Base-by-base conservation (phyloP, 768 basidiomycete genomes). In the Mrakia hoshinonis region DNA sequence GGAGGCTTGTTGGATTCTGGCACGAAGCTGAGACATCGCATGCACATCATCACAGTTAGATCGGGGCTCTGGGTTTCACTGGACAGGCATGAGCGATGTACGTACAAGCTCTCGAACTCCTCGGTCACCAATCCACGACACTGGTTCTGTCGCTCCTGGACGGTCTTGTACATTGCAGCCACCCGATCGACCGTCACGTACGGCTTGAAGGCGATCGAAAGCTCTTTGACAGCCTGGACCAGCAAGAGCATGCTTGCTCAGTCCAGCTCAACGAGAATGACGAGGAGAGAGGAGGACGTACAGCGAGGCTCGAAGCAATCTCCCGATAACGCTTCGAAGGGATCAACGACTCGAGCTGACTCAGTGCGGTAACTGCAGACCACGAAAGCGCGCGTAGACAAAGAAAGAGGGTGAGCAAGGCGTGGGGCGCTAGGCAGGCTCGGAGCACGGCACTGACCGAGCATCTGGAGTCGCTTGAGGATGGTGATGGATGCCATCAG, bases 71-170 rank as follows among this genome's bases (percentile, higher is more conserved):
- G 34, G 62, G 12, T 48, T 65, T 63, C 51, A 54, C 48, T n/a
- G 60, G n/a, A 47, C 49, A 34, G n/a, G 49, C 38, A 43, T 26
- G 6, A 43, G 68, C 24, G 31, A 13, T 29, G n/a, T n/a, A 82
- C 91, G 69, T 79, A 93, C 93, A 92, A 93, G 39, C 85, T 83
- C 77, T 98, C 92, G 78, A 98, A 96, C 79, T 99, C 96, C 10
- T 83, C 83, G 71, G 95, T 92, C 31, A 98, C 85, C 74, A 88
- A 86, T 6, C 83, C 84, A 70, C 89, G 85, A n/a, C 96, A 81
- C 61, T 86, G 85, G n/a, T 86, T 88, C 79, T 97, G 91, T 22
- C 90, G 81, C 71, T 90, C 87, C 76, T 91, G 87, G 22, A 92
- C 87, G 2, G 87, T 86, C 74, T 85, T 87, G 84, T 87, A 90